Evolutionary conservation across 805 yeast species (phyloP).

Genomic region (Ogataea pignaliae): DNA sequence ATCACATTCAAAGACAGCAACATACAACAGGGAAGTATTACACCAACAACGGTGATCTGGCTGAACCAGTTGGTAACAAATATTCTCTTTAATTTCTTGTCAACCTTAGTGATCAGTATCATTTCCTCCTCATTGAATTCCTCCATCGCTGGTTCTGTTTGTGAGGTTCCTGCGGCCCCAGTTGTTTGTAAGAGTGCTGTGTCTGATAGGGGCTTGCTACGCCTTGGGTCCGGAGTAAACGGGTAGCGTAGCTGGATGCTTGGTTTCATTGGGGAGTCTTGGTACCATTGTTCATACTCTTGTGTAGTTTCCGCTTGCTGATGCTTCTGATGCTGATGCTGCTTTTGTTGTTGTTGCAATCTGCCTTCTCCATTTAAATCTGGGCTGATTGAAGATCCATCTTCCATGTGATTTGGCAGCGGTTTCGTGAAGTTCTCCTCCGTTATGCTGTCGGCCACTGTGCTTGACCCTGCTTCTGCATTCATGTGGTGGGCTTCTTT

Average conservation of each 20-base stretch:
- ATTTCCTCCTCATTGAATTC: conserved; percentile 2
- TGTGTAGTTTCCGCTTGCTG: not conserved
- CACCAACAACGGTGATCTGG: conserved; percentile 1
- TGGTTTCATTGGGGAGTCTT: not conserved
- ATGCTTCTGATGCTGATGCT: not conserved
- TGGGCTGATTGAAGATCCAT: not conserved
- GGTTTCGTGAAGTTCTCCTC: too few species aligned
- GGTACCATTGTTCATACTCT: not conserved
- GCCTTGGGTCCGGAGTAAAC: not conserved
- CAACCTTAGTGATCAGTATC: conserved; percentile 3
- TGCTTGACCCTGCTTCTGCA: too few species aligned
- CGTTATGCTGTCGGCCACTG: too few species aligned
- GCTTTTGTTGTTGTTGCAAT: not conserved
- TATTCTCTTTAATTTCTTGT: conserved; percentile 1
- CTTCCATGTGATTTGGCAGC: too few species aligned
- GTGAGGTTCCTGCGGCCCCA: not conserved
- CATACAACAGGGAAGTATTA: not conserved
- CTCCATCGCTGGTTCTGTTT: not conserved
- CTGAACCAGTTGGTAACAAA: conserved; percentile 4
- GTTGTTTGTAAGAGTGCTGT: not conserved
- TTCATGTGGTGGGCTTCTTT: too few species aligned
- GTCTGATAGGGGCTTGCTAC: not conserved
- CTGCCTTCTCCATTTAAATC: too few species aligned
- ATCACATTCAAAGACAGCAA: not conserved
- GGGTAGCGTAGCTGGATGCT: not conserved